Base-by-base conservation (phyloP, 2,329 filamentous ascomycete genomes). In the Phyllosticta citribraziliensis region DNA sequence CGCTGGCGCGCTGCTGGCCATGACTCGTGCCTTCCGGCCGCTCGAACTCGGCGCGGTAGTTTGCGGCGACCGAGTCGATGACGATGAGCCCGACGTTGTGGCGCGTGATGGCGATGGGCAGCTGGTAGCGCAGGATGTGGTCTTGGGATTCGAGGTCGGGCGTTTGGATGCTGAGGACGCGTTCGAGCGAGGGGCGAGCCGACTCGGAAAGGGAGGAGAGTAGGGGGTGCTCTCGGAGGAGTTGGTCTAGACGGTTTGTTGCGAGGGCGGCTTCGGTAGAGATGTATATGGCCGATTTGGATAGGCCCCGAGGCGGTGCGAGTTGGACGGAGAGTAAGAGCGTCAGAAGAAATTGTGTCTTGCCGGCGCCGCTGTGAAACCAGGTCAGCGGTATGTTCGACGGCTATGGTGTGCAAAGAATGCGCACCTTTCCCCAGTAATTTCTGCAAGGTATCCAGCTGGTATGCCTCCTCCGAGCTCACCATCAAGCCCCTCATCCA, bases 141-240 rank as follows among this genome's bases (percentile, higher is more conserved):
- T 97, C 93, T 75, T 99, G 94, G 0, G 89, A 87, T 74, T 97
- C 94, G 61, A 97, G 85, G 71, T 97, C 92, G 33, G 90, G 89
- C 10, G 90, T 91, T 56, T 87, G 85, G 65, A 94, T 89, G 72
- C 88, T 89, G 67, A 91, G 82, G 65, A 99, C 86, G 65, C 82
- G 80, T 72, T 89, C 85, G 5, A 97, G 80, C 0, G 88, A 88
- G 0, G 91, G 86, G 22, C 70, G 72, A 4, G 76, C 66, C 17
- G 74, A 65, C 20, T 70, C 61, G 1, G 76, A 66, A 17, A 82
- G 70, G 22, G 67, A 67, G 25, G 73, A 72, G 62, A 96, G 79
- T 56, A 79, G 70, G 0, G 87, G 85, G 72, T 96, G 85, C 54
- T 78, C 78, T 24, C 79, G 72, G 0, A 97, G 82, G 64, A 99